Conservation (phyloP, 192 early-diverging fungal genomes). For the Chytriomyces confervae region DNA sequence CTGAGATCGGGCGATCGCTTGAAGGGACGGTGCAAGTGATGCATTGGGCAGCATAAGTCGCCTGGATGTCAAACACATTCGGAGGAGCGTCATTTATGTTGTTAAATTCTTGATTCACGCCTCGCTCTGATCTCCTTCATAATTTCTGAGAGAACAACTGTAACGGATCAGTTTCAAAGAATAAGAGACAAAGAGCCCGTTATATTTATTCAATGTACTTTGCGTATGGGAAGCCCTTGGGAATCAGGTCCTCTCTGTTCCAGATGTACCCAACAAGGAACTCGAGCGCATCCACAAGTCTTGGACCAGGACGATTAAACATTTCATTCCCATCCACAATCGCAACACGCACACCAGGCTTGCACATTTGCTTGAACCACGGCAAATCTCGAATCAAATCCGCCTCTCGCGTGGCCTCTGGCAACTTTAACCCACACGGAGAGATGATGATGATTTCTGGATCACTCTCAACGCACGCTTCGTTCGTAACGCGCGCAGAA, state of each 20-base stretch:
- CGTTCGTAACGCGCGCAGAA: constrained; percentile 35
- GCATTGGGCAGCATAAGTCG: no score
- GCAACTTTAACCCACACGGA: constrained; percentile 58
- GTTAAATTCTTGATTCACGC: no score
- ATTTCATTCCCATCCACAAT: constrained; percentile 66
- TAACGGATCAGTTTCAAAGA: no score
- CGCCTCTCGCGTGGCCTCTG: constrained; percentile 44
- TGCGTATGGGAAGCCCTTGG: constrained; percentile 49
- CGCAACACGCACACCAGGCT: constrained; percentile 37
- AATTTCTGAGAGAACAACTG: no score
- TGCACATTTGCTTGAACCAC: constrained; percentile 40
- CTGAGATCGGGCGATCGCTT: no score
- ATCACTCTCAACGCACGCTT: constrained; percentile 36
- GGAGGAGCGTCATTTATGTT: no score
- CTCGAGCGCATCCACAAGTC: constrained; percentile 62
- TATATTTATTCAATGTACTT: constrained; percentile 21
- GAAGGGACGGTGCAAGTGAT: no score
- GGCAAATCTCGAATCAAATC: constrained; percentile 28
- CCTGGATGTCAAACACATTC: no score
- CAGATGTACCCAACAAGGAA: constrained; percentile 57
- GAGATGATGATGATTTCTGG: constrained; percentile 56
- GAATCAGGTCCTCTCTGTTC: constrained; percentile 46
- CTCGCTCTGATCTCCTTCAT: no score
- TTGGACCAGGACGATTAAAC: constrained; percentile 64
- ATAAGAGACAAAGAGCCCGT: no score